phyloP scores from a whole-genome alignment of 768 basidiomycete genomes.

The Lactarius deliciosus region DNA sequence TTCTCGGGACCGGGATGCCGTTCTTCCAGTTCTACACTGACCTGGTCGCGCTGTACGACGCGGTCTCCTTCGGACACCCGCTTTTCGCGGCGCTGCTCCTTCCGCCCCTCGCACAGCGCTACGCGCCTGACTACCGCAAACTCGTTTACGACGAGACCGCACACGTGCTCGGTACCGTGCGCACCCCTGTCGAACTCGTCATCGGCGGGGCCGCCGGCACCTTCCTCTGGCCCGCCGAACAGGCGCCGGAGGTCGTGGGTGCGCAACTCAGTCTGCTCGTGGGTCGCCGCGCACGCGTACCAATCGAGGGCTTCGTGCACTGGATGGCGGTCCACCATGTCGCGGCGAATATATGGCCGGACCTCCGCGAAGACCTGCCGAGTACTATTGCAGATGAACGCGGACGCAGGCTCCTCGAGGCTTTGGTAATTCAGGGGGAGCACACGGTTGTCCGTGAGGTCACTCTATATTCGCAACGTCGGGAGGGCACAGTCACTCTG shows the following conservation, averaged over 20 bases:
- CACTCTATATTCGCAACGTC: conserved; percentile 54
- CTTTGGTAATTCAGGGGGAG: conserved; percentile 51
- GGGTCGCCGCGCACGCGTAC: conserved; percentile 32
- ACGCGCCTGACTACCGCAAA: conserved; percentile 79
- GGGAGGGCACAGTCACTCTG: conserved; percentile 39
- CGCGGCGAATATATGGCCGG: conserved; percentile 72
- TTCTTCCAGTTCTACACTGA: conserved; percentile 96
- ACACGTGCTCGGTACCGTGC: conserved; percentile 62
- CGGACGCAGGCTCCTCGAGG: conserved; percentile 47
- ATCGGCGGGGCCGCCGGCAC: conserved; percentile 53
- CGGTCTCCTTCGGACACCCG: conserved; percentile 82
- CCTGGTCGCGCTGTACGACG: conserved; percentile 85
- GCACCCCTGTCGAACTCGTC: conserved; percentile 50
- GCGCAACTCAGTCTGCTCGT: conserved; percentile 61
- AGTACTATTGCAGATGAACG: conserved; percentile 36
- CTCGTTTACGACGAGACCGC: conserved; percentile 80
- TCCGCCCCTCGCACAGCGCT: conserved; percentile 72
- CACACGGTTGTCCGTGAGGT: conserved; percentile 51
- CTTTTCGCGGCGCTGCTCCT: conserved; percentile 75
- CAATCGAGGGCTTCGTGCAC: conserved; percentile 57
- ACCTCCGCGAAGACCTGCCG: conserved; percentile 38
- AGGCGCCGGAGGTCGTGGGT: conserved; percentile 56
- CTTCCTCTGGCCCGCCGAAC: conserved; percentile 73
- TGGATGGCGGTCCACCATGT: conserved; percentile 78
- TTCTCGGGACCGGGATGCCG: conserved; percentile 66